Percentiles rank a stretch among this genome's conserved stretches.
phyloP scores from a whole-genome alignment of 257 asterid genomes.

The Lantana camara region DNA sequence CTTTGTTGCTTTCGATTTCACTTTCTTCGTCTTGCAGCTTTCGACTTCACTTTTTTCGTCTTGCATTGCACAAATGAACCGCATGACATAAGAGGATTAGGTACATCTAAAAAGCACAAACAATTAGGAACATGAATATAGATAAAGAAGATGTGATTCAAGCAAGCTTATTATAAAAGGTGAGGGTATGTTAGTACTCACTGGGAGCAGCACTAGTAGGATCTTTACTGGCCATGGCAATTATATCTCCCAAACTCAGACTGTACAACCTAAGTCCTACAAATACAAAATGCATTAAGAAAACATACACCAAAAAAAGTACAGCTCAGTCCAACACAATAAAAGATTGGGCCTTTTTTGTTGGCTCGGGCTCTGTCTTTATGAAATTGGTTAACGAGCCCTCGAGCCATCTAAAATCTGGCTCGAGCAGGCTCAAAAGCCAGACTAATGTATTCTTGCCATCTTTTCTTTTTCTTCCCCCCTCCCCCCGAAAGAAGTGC shows the following conservation, averaged over 20 bases:
- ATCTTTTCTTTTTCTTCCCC: too few species aligned
- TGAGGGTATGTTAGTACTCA: too few species aligned
- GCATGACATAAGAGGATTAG: conserved; percentile 4
- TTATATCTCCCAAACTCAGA: conserved; percentile 19
- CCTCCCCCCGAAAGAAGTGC: too few species aligned
- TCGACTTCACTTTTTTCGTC: too few species aligned
- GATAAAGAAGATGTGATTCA: conserved; percentile 4
- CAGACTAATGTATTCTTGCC: too few species aligned
- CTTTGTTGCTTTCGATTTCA: conserved; percentile 39
- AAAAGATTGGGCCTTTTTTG: too few species aligned
- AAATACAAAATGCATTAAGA: not conserved
- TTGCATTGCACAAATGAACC: conserved; percentile 45
- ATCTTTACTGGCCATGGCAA: conserved; percentile 45
- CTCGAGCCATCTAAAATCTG: too few species aligned
- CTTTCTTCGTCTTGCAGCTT: conserved; percentile 79
- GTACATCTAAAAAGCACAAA: not conserved
- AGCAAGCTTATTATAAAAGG: too few species aligned
- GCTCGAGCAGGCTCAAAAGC: too few species aligned
- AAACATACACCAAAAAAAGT: not conserved
- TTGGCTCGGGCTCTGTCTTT: too few species aligned
- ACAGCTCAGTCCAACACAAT: not conserved
- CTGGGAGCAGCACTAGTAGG: conserved; percentile 39
- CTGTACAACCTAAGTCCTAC: conserved; percentile 13
- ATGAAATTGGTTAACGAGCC: too few species aligned
- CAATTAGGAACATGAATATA: not conserved